phyloP scores from a whole-genome alignment of 345 rosid species.

The Camelina neglecta region DNA sequence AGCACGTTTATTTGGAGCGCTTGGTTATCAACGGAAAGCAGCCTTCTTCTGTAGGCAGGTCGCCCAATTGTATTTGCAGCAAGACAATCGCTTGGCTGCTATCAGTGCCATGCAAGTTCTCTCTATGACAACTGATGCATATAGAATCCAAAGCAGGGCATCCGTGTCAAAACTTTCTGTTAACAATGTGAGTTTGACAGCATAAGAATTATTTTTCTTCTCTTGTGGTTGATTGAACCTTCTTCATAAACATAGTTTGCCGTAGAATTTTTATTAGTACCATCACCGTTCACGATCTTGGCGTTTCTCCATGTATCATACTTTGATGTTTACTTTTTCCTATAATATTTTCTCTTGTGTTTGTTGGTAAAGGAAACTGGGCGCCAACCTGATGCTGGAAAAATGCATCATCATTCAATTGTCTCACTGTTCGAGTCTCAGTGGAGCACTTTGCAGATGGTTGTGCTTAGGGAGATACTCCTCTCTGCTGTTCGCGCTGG shows the following conservation, averaged over 20 bases:
- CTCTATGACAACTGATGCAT: constrained; percentile 92
- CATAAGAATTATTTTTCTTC: constrained; percentile 15
- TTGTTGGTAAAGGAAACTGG: constrained; percentile 59
- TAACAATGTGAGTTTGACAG: constrained; percentile 50
- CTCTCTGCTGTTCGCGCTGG: constrained; percentile 97
- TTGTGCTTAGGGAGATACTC: constrained; percentile 95
- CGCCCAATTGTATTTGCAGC: constrained; percentile 93
- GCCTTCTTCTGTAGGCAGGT: constrained; percentile 99
- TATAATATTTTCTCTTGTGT: constrained; percentile 28
- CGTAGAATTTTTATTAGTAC: not conserved
- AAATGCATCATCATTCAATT: constrained; percentile 79
- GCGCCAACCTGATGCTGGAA: constrained; percentile 69
- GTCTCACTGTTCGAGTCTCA: constrained; percentile 93
- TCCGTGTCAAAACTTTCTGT: constrained; percentile 57
- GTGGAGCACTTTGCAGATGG: constrained; percentile 99
- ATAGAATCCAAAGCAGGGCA: constrained; percentile 90
- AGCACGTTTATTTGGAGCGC: constrained; percentile 89
- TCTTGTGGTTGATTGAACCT: constrained; percentile 22
- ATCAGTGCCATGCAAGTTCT: constrained; percentile 96
- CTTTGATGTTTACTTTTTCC: not conserved
- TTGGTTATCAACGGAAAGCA: constrained; percentile 94
- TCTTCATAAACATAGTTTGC: constrained; percentile 12
- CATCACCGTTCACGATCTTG: constrained; percentile 17
- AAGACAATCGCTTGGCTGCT: constrained; percentile 91
- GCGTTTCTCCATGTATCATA: not conserved